A percentile compares a stretch with the other conserved stretches of the same genome.
These are phyloP conservation scores for Crepidotus variabilis DNA, from an alignment of 768 basidiomycete genomes.

Conservation along the genomic window DNA sequence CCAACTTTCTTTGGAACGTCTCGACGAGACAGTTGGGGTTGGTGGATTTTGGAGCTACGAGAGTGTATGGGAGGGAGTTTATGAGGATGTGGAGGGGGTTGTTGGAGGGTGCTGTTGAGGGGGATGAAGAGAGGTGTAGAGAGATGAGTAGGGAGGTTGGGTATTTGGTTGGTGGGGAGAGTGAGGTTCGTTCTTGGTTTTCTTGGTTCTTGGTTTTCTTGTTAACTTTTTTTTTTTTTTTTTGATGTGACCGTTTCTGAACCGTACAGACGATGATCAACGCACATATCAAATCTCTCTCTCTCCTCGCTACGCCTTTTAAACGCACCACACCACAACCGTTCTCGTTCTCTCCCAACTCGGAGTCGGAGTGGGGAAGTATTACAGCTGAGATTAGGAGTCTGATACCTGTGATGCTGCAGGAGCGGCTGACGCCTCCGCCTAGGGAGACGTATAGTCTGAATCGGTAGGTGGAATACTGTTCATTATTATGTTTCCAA, in stretches of 20 bases:
- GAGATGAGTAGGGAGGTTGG: slow-evolving; percentile 78
- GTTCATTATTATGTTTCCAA: neutral
- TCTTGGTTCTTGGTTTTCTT: no score
- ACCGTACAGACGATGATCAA: slow-evolving; percentile 81
- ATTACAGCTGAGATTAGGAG: slow-evolving; percentile 77
- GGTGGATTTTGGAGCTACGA: slow-evolving; percentile 95
- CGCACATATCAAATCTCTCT: slow-evolving; percentile 82
- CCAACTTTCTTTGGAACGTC: slow-evolving; percentile 90
- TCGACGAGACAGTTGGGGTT: slow-evolving; percentile 65
- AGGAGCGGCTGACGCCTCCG: slow-evolving; percentile 85
- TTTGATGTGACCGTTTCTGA: no score
- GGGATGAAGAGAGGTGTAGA: slow-evolving; percentile 64
- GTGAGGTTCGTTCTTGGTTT: slow-evolving; percentile 49
- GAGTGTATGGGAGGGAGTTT: slow-evolving; percentile 80
- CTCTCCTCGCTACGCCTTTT: slow-evolving; percentile 86
- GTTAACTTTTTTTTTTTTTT: no score
- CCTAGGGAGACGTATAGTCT: slow-evolving; percentile 93
- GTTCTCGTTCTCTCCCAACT: slow-evolving; percentile 73
- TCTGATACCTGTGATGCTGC: slow-evolving; percentile 87
- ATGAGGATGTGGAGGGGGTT: slow-evolving; percentile 85
- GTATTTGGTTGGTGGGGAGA: slow-evolving; percentile 88
- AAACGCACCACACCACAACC: slow-evolving; percentile 56
- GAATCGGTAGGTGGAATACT: slow-evolving; percentile 56
- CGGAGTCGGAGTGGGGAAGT: slow-evolving; percentile 56
- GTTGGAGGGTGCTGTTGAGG: slow-evolving; percentile 73